These are phyloP conservation scores for Elsinoe australis DNA, from an alignment of 2,329 filamentous ascomycete genomes.

Conservation along the genomic window DNA sequence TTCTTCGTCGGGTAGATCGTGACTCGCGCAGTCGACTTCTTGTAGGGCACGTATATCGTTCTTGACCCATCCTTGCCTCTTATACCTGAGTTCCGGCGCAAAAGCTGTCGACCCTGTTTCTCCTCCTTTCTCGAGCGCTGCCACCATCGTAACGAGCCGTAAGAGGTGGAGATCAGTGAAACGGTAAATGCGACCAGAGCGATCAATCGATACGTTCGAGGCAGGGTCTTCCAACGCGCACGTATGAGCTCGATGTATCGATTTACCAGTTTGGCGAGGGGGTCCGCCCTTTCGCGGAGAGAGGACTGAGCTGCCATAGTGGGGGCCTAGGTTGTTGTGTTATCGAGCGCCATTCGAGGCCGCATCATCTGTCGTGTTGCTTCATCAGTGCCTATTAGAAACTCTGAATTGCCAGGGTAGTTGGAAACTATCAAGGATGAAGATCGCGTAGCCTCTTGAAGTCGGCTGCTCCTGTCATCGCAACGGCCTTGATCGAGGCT, in stretches of 20 bases:
- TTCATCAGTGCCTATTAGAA: no score
- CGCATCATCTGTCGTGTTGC: no score
- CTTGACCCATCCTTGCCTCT: conserved; percentile 90
- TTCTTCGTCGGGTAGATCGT: conserved; percentile 83
- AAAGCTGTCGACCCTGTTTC: conserved; percentile 71
- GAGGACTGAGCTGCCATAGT: conserved; percentile 84
- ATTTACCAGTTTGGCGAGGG: conserved; percentile 40
- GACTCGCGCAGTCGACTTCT: conserved; percentile 79
- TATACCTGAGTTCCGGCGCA: conserved; percentile 86
- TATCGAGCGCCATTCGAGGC: background rate
- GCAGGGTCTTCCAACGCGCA: conserved; percentile 52
- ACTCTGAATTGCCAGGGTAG: no score
- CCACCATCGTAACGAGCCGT: conserved; percentile 74
- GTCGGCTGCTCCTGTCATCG: no score
- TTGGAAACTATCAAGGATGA: no score
- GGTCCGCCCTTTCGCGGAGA: conserved; percentile 45
- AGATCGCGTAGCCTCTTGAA: no score
- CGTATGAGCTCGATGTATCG: conserved; percentile 45
- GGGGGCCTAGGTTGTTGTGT: background rate
- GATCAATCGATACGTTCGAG: conserved; percentile 63
- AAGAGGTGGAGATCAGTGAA: conserved; percentile 70
- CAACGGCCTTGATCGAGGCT: background rate
- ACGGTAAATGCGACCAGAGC: conserved; percentile 67
- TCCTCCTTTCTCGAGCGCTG: conserved; percentile 64
- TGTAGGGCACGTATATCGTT: conserved; percentile 92